These are phyloP conservation scores for Gossypium anomalum DNA, from an alignment of 345 rosid species.

Conservation along the genomic window DNA sequence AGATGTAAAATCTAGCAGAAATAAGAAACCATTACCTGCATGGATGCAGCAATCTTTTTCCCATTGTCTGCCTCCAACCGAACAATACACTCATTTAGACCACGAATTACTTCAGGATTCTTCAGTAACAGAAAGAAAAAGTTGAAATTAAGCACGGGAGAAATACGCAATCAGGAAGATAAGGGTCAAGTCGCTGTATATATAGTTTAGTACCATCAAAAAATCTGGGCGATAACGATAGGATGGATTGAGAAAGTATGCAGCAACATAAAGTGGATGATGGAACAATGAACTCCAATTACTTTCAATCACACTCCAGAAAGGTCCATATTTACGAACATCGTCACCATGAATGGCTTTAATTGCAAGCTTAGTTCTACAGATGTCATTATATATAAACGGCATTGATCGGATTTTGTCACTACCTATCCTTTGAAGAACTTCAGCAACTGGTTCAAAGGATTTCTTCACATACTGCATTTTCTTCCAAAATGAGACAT, in stretches of 20 bases:
- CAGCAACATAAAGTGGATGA: conserved; percentile 86
- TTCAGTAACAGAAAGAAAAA: conserved; percentile 25
- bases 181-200: background rate
- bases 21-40: conserved; percentile 58
- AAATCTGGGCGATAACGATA: conserved; percentile 72
- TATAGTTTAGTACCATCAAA: conserved; percentile 43
- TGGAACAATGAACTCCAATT: conserved; percentile 68
- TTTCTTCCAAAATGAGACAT: conserved; percentile 69
- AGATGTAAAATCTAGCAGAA: conserved; percentile 3
- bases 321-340: conserved; percentile 63
- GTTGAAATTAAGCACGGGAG: conserved; percentile 6
- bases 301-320: conserved; percentile 72
- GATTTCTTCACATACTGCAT: conserved; percentile 53
- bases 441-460: conserved; percentile 63
- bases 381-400: conserved; percentile 55
- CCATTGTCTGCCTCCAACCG: conserved; percentile 72
- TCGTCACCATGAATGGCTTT: conserved; percentile 57
- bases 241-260: conserved; percentile 89
- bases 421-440: conserved; percentile 45
- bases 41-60: conserved; percentile 74
- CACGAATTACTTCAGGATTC: conserved; percentile 78
- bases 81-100: conserved; percentile 83
- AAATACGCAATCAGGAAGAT: background rate
- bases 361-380: conserved; percentile 54
- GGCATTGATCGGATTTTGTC: conserved; percentile 46